Evolutionary conservation across 2,329 filamentous ascomycete species (phyloP).

Genomic region (Pseudocercospora musae): DNA sequence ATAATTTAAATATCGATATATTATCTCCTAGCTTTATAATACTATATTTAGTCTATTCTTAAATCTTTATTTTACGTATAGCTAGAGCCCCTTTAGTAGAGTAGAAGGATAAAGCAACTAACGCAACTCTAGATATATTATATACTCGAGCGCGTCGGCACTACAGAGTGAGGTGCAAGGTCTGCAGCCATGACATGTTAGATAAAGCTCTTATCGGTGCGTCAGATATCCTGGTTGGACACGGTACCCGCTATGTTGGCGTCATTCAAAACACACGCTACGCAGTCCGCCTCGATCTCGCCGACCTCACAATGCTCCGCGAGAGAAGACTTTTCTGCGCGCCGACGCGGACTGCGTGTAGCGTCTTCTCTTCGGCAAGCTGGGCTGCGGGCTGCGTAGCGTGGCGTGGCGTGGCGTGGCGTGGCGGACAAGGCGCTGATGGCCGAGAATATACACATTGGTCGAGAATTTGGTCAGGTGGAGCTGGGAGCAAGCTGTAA

Average conservation of each 20-base stretch:
- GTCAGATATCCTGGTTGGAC: not conserved
- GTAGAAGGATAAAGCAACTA: too few species aligned
- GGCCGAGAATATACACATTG: not conserved
- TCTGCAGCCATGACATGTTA: not conserved
- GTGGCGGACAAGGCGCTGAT: not conserved
- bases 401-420: too few species aligned
- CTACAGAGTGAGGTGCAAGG: slow-evolving; percentile 6
- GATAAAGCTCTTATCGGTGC: not conserved
- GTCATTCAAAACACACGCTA: not conserved
- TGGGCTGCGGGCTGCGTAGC: too few species aligned
- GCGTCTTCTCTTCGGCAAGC: not conserved
- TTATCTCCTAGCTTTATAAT: too few species aligned
- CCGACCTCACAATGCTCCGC: slow-evolving; percentile 9
- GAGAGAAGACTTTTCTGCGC: not conserved
- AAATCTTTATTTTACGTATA: too few species aligned
- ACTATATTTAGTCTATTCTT: too few species aligned
- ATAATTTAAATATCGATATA: too few species aligned
- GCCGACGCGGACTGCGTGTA: not conserved
- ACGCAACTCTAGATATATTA: too few species aligned
- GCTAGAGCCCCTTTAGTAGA: too few species aligned
- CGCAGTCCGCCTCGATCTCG: not conserved
- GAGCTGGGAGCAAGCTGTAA: slow-evolving; percentile 2
- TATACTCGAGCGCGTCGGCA: too few species aligned
- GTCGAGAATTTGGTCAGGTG: slow-evolving; percentile 7
- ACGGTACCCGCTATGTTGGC: not conserved